These are phyloP conservation scores for Wickerhamiella vanderwaltii DNA, from an alignment of 805 yeast species.

Conservation along the genomic window DNA sequence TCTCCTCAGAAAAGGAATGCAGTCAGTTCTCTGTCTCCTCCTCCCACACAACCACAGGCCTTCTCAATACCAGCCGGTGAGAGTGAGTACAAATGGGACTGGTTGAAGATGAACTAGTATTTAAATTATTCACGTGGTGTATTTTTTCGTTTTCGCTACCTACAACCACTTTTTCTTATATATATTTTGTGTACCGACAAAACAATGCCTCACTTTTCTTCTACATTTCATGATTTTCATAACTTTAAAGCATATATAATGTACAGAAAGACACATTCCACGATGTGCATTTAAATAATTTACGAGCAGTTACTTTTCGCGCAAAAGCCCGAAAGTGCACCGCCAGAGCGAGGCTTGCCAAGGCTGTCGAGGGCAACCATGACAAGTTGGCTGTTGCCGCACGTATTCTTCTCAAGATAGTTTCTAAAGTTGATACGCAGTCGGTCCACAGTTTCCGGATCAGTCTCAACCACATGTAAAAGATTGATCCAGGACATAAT, in stretches of 20 bases:
- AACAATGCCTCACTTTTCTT: too few relatives aligned
- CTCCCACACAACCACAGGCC: background rate
- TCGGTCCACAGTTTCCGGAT: constrained; percentile 23
- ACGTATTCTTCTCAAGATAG: constrained; percentile 16
- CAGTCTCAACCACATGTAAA: constrained; percentile 31
- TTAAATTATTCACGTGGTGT: background rate
- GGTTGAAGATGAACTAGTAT: constrained; percentile 11
- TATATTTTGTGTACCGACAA: too few relatives aligned
- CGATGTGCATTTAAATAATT: too few relatives aligned
- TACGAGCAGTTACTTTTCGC: too few relatives aligned
- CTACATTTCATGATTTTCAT: too few relatives aligned
- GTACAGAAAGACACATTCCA: background rate
- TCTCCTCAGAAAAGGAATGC: background rate
- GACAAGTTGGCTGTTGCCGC: constrained; percentile 1
- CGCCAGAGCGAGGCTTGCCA: background rate
- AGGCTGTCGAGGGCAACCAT: background rate
- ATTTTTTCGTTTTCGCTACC: background rate
- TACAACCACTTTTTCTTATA: too few relatives aligned
- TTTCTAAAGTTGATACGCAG: constrained; percentile 26
- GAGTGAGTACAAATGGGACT: constrained; percentile 12
- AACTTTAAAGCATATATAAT: background rate
- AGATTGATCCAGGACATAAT: constrained; percentile 49
- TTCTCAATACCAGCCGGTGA: constrained; percentile 9
- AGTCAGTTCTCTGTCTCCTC: background rate
- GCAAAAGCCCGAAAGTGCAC: background rate